Evolutionary conservation across 805 yeast genomes (phyloP), one percentile per base, ranked within the genome.

Genomic region (Yarrowia keelungensis): DNA sequence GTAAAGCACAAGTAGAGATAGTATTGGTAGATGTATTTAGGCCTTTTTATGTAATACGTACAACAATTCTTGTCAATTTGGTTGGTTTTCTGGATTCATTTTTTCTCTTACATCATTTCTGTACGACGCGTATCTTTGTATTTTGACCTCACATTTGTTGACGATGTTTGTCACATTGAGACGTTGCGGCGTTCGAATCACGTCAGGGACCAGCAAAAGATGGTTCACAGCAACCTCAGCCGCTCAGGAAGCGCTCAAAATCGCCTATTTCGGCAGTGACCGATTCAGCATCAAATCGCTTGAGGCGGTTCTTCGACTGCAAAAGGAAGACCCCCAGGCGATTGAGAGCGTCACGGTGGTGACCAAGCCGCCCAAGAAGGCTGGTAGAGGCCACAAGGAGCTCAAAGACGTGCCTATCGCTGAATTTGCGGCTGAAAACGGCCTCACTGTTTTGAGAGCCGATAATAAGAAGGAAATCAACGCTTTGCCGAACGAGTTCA

Each of bases 251-350:
- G 71, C 71, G 10, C 71, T 73, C 32, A 65, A 69, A 45, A 76
- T 91, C 10, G 90, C 92, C 0, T 90, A 86, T 74, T 91, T 91
- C 76, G 97, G 97, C 0, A 85, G 92, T 0, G 97, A 91, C 74
- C 76, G 76, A 26, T 91, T 91, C 77, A 87, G 92, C 72, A 83
- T 87, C 36, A 79, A 77, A 9, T 84, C 90, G 3, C 79, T 91
- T 16, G 73, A 76, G 9, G 79, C 78, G 15, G 72, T 83, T 8
- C 72, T 81, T 3, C 74, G 74, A 41, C 70, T 78, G 26, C 69
- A 72, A 51, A 66, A 69, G 41, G 67, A 54, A 2, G 47, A 71
- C 49, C 58, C 71, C 62, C 47, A 74, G 69, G 49, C 71, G 8
- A 70, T 81, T 35, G 69, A 76, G 69, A 54, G 75, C 2, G 76